Conservation (phyloP, 2,329 filamentous ascomycete species). For the Cercospora nicotianae region DNA sequence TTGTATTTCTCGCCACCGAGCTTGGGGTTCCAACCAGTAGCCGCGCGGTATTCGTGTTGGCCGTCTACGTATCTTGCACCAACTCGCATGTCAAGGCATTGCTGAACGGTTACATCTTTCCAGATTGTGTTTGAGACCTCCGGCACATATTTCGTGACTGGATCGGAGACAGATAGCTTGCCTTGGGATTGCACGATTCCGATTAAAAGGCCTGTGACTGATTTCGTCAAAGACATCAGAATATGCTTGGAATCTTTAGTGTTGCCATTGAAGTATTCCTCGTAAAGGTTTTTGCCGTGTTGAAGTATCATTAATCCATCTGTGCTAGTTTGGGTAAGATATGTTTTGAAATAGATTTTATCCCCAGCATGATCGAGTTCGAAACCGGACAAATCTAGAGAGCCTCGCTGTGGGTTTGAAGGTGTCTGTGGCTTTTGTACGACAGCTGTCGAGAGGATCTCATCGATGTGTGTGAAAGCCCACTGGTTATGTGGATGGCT, state of each 20-base stretch:
- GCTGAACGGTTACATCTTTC: constrained; percentile 25
- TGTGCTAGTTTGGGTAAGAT: constrained; percentile 21
- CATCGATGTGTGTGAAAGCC: constrained; percentile 30
- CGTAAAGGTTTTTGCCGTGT: constrained; percentile 26
- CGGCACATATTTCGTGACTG: constrained; percentile 27
- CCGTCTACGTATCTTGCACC: constrained; percentile 25
- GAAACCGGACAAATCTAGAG: constrained; percentile 20
- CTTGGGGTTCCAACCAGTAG: constrained; percentile 25
- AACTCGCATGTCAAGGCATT: constrained; percentile 30
- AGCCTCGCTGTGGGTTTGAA: background rate
- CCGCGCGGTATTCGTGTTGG: constrained; percentile 27
- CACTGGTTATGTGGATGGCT: constrained; percentile 25
- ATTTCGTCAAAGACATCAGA: constrained; percentile 33
- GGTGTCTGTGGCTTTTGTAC: constrained; percentile 17
- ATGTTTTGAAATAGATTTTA: constrained; percentile 18
- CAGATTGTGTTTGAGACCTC: constrained; percentile 21
- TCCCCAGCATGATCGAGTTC: constrained; percentile 16
- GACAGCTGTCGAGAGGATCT: constrained; percentile 22
- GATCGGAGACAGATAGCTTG: constrained; percentile 21
- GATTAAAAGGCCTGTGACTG: constrained; percentile 25
- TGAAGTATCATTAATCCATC: constrained; percentile 31
- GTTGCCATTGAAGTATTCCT: constrained; percentile 28
- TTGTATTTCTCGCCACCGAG: constrained; percentile 16
- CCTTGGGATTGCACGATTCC: constrained; percentile 28
- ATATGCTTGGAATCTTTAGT: constrained; percentile 26